Base-by-base conservation (phyloP, 2,329 filamentous ascomycete species). In the Myotisia sp. region DNA sequence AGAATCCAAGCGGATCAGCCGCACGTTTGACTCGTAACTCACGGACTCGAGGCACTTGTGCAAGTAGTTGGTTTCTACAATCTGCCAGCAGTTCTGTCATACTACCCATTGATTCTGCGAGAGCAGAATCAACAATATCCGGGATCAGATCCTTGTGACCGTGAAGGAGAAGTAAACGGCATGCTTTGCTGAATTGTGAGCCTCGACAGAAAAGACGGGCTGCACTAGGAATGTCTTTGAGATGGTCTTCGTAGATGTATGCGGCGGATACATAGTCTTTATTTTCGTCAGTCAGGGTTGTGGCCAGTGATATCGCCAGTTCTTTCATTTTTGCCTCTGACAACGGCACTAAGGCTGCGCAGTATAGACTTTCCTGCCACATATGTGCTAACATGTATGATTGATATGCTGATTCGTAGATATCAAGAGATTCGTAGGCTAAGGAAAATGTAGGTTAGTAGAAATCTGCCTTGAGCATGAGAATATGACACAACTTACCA, bases 31-130 rank as follows among this genome's bases (percentile, higher is more conserved):
- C 63, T 1, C 87, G 76, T 17, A 98, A 70, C 52, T 94, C 87
- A 5, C 68, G 66, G 42, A 98, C 75, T 12, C 90, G 79, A 0
- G 87, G 85, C 0, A 93, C 74, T 52, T 98, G 90, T 0, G 84
- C 80, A 29, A 67, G 65, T 3, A 95, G 68, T 55, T 98, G 90
- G 0, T 67, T 67, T 54, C 83, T 84, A 70, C 87, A 95, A 55
- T 98, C 90, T 1, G 90, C 84, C 7, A 98, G 72, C 39, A 95
- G 76, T 53, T 95, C 90, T 1, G 85, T 93, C 48, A 79, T 86
- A 34, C 72, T 74, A 14, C 79, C 78, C 37, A 90, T 76, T 2
- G 81, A 76, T 38, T 95, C 87, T 3, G 76, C 71, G 4, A 98
- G 73, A 1, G 80, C 82, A 0, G 70, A 58, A 51, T 98, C 87